These are phyloP conservation scores for Claviceps monticola DNA, from an alignment of 2,329 filamentous ascomycete genomes.

Conservation along the genomic window DNA sequence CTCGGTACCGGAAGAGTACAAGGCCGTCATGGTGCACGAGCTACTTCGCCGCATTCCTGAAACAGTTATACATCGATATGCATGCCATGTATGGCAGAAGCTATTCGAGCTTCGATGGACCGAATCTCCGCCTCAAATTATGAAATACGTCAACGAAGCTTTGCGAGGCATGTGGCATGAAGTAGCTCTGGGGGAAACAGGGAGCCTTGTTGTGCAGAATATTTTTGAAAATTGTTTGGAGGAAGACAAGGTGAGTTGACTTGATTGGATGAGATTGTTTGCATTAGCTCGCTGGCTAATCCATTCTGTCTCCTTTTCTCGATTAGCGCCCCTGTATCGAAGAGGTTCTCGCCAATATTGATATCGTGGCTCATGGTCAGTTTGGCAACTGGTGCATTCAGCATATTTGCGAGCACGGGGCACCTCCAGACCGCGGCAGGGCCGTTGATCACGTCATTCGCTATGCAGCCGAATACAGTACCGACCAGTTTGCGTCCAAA, in stretches of 20 bases:
- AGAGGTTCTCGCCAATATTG: slow-evolving; percentile 87
- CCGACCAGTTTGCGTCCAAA: slow-evolving; percentile 98
- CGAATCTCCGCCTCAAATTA: slow-evolving; percentile 89
- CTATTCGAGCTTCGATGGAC: slow-evolving; percentile 96
- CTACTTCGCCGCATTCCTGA: slow-evolving; percentile 89
- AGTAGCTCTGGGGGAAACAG: slow-evolving; percentile 91
- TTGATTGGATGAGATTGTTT: background rate
- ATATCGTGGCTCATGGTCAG: slow-evolving; percentile 91
- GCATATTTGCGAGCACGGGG: slow-evolving; percentile 95
- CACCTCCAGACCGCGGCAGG: slow-evolving; percentile 76
- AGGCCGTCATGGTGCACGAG: slow-evolving; percentile 97
- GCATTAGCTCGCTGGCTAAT: background rate
- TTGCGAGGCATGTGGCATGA: slow-evolving; percentile 97
- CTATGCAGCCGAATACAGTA: slow-evolving; percentile 91
- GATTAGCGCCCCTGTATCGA: slow-evolving; percentile 87
- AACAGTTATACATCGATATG: slow-evolving; percentile 96
- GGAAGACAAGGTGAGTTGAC: slow-evolving; percentile 69
- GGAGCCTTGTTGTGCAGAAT: slow-evolving; percentile 95
- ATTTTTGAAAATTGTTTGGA: slow-evolving; percentile 99
- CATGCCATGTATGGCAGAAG: slow-evolving; percentile 99
- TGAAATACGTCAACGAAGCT: slow-evolving; percentile 95
- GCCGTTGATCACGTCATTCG: slow-evolving; percentile 92
- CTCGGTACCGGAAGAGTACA: slow-evolving; percentile 93
- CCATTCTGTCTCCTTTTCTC: background rate
- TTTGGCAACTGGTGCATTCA: slow-evolving; percentile 99